Percentiles rank a stretch among this genome's conserved stretches.
Conservation (phyloP, 139 green algal species). For the Spirogloea muscicola region DNA sequence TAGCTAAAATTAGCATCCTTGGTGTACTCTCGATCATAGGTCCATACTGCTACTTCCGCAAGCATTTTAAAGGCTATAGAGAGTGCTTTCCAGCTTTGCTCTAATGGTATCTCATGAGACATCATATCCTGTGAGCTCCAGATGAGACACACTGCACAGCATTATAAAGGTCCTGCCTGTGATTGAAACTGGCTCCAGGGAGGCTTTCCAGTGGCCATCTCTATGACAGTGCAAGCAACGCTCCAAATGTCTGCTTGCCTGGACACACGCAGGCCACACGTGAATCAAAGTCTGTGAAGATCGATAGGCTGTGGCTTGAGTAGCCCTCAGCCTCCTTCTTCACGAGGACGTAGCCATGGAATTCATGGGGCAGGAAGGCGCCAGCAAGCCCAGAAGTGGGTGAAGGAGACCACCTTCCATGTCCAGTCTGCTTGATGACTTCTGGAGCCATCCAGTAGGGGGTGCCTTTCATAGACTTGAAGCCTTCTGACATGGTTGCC, state of each 20-base stretch:
- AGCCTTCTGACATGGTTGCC: conserved; percentile 55
- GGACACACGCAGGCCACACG: conserved; percentile 4
- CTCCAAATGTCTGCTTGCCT: conserved; percentile 92
- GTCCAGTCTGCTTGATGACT: conserved; percentile 76
- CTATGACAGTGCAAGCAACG: conserved; percentile 89
- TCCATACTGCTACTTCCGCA: not conserved
- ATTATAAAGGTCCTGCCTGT: too few species aligned
- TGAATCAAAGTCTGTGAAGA: too few species aligned
- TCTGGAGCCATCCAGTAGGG: conserved; percentile 99
- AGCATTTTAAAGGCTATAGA: not conserved
- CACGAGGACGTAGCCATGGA: too few species aligned
- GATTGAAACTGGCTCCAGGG: conserved; percentile 76
- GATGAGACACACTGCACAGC: too few species aligned
- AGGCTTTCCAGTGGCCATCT: conserved; percentile 91
- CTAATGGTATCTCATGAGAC: too few species aligned
- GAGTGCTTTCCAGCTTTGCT: not conserved
- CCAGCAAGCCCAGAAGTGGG: too few species aligned
- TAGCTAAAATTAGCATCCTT: too few species aligned
- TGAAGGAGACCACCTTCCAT: conserved; percentile 33
- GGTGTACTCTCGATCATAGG: too few species aligned
- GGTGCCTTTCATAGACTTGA: conserved; percentile 86
- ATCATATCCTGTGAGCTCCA: too few species aligned
- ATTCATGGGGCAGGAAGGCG: too few species aligned
- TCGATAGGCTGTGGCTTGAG: conserved; percentile 15
- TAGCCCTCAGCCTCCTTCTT: conserved; percentile 18